Evolutionary conservation across 805 yeast genomes (phyloP), one percentile per base, ranked within the genome.

Genomic region (Pichia cabralensis): DNA sequence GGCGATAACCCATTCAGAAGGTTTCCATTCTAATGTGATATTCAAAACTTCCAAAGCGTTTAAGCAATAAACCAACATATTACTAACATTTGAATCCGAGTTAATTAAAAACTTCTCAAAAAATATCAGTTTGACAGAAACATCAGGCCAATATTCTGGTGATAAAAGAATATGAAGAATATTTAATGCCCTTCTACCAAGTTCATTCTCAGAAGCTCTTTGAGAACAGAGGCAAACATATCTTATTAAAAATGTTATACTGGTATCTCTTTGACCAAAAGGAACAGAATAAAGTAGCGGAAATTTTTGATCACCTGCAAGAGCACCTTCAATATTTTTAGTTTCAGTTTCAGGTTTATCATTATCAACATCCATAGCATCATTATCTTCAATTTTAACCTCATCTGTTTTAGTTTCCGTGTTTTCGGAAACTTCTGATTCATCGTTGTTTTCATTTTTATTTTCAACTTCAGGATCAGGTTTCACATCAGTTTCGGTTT

Each of bases 21-120:
- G 55, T 56, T 82, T 82, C 69, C 85, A 82, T 43, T 78, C 82
- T 35, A 92, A 62, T 1, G 86, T 85, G 29, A 86, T 82, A 9
- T 80, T 77, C 29, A 92, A 65, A 0, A 92, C 96, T 53, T 85
- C 95, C 32, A 94, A 60, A 0, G 98, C 95, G 58, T 92, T 94
- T 48, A 88, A 63, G 46, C 95, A 82, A 46, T 81, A 80, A 2
- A 86, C 84, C 17, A 85, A 54, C 26, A 81, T 67, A 40, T 77
- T 77, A 23, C 75, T 69, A 11, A 85, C 70, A 24, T 69, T 73
- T 38, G 81, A 62, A 43, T 89, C 96, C 36, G 83, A 76, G 21
- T 83, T 76, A 14, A 82, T 74, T 35, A 92, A 60, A 48, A 86
- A 83, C 42, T 92, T 76, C 45, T 92, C 98, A 51, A 92, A 92